phyloP scores from a whole-genome alignment of 2,329 filamentous ascomycete species.

The Neophaeococcomyces mojaviensis region DNA sequence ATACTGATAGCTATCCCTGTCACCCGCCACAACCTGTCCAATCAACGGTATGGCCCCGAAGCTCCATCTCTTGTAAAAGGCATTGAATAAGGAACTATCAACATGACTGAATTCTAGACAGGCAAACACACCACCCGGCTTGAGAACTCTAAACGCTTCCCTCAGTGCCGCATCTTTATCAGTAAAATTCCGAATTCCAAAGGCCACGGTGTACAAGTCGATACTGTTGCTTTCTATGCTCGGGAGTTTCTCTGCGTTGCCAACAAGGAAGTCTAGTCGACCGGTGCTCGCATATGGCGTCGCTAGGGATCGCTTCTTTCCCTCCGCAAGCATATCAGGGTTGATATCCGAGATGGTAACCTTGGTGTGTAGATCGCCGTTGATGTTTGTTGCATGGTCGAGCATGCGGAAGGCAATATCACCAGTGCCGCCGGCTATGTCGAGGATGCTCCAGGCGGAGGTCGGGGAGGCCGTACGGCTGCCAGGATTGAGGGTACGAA shows the following conservation, averaged over 20 bases:
- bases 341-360: constrained; percentile 97
- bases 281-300: constrained; percentile 52
- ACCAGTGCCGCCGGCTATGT: constrained; percentile 93
- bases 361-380: constrained; percentile 69
- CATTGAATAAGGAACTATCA: constrained; percentile 68
- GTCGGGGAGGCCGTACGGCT: constrained; percentile 33
- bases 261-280: constrained; percentile 68
- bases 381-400: constrained; percentile 72
- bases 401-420: constrained; percentile 97
- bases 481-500: constrained; percentile 81
- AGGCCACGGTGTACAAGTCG: constrained; percentile 94
- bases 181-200: constrained; percentile 95
- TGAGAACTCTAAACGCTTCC: constrained; percentile 81
- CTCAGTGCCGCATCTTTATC: constrained; percentile 75
- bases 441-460: constrained; percentile 67
- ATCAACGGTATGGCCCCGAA: constrained; percentile 92
- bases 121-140: constrained; percentile 91
- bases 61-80: constrained; percentile 89
- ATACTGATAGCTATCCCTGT: constrained; percentile 96
- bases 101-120: constrained; percentile 94
- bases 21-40: constrained; percentile 87
- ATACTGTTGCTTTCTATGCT: constrained; percentile 62
- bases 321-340: constrained; percentile 84
- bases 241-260: constrained; percentile 73
- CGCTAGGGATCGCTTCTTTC: constrained; percentile 64